A percentile compares a stretch with the other conserved stretches of the same genome.
These are phyloP conservation scores for Solanum hybrid DNA, from an alignment of 305 asterid species.

Conservation along the genomic window DNA sequence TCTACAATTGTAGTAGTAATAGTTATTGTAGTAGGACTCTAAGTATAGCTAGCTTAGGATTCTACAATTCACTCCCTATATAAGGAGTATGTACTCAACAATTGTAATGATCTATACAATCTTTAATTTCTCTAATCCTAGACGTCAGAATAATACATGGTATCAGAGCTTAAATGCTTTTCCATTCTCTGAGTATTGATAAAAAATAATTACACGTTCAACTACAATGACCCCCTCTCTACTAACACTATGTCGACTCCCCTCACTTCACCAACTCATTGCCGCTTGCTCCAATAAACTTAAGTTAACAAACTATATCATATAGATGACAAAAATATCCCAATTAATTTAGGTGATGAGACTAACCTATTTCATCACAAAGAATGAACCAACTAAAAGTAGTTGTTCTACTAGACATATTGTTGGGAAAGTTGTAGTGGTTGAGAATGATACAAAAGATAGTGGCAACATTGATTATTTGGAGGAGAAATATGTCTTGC, in stretches of 20 bases:
- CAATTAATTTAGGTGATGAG: not conserved
- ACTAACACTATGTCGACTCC: not conserved
- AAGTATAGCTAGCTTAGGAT: not conserved
- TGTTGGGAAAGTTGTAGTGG: not conserved
- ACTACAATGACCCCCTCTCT: not conserved
- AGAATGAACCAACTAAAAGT: not conserved
- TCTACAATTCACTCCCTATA: not conserved
- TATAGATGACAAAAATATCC: not conserved
- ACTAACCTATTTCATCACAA: not conserved
- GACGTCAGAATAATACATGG: too few species aligned
- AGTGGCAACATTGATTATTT: not conserved
- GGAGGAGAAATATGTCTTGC: not conserved
- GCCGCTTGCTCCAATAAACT: not conserved
- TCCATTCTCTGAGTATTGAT: too few species aligned
- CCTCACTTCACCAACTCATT: not conserved
- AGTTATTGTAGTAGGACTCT: not conserved
- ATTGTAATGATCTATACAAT: not conserved
- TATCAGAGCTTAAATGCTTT: too few species aligned
- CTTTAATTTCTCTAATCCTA: too few species aligned
- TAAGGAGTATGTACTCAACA: not conserved
- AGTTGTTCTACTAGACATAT: not conserved
- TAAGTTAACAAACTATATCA: not conserved
- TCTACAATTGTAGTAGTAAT: too few species aligned
- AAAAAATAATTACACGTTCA: too few species aligned
- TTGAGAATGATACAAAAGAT: not conserved